These are phyloP conservation scores for Asterophora lycoperdoides DNA, from an alignment of 768 basidiomycete species.

Conservation along the genomic window DNA sequence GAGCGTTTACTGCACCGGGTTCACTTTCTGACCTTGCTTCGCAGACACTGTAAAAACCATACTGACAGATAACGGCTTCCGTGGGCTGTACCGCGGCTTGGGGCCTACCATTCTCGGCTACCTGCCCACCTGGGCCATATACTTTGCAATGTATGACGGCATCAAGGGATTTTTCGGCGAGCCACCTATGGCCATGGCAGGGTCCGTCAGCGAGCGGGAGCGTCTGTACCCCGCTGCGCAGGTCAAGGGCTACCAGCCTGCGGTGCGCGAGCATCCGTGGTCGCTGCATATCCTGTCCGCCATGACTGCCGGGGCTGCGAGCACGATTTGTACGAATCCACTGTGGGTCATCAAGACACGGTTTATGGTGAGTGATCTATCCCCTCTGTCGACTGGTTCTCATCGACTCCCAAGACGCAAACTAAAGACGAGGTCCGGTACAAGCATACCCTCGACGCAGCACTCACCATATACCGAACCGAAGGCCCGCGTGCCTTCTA, in stretches of 20 bases:
- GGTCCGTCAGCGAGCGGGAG: slow-evolving; percentile 27
- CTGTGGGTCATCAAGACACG: slow-evolving; percentile 99
- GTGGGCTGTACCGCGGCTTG: slow-evolving; percentile 93
- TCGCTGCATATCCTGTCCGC: slow-evolving; percentile 88
- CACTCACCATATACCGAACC: slow-evolving; percentile 80
- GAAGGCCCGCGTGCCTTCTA: slow-evolving; percentile 92
- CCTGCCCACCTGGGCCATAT: slow-evolving; percentile 98
- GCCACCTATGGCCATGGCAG: slow-evolving; percentile 47
- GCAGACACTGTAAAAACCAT: slow-evolving; percentile 39
- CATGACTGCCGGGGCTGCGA: slow-evolving; percentile 91
- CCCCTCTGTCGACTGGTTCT: background rate
- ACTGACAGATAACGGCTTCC: slow-evolving; percentile 65
- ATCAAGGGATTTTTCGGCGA: slow-evolving; percentile 84
- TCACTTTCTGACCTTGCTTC: background rate
- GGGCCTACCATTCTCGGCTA: slow-evolving; percentile 96
- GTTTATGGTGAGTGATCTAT: slow-evolving; percentile 72
- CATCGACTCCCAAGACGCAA: slow-evolving; percentile 62
- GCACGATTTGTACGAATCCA: slow-evolving; percentile 92
- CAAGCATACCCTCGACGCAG: slow-evolving; percentile 86
- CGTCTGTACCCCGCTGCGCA: slow-evolving; percentile 78
- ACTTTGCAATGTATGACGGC: slow-evolving; percentile 96
- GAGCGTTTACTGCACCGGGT: slow-evolving; percentile 14
- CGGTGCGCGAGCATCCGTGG: slow-evolving; percentile 79
- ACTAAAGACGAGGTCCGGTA: slow-evolving; percentile 74
- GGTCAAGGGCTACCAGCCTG: slow-evolving; percentile 81